Evolutionary conservation across 371 early-diverging fungal species (phyloP), one percentile per base, ranked within the genome.

Genomic region (Dinochytrium kinnereticum): DNA sequence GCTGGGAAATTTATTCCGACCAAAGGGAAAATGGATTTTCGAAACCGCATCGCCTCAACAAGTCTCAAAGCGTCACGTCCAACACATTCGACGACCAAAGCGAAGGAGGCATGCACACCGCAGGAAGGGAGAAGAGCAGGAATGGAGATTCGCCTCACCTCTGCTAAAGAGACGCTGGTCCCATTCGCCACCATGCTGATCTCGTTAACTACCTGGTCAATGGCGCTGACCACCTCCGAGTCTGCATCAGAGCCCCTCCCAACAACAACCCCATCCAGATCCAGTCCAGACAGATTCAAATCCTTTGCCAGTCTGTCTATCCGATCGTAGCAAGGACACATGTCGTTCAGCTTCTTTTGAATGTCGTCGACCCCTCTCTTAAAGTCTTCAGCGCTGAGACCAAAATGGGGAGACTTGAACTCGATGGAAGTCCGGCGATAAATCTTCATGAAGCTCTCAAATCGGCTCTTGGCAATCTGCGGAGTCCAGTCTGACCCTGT

Each of bases 401-500:
- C 36, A 26, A 61, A 61, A 34, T 37, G 13, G 2, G 61, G 61
- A 15, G 7, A 7, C 36, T 61, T 61, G 7, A 61, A 34, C 34
- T 61, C 61, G 2, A 34, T 34, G 24, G 10, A 5, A 7, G 61
- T 37, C 5, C 61, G 61, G 3, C 26, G 7, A 26, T 61, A 61
- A 37, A 37, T 24, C 24, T 37, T 31, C 61, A 61, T 61, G 61
- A 61, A 37, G 34, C 61, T 61, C 36, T 61, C 61, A 26, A 34
- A 61, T 2, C 61, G 61, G 15, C 36, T 34, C 61, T 61, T 61
- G 30, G 61, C 61, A 31, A 34, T 61, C 36, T 5, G 3, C 31
- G 61, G 31, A 17, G 61, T 61, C 61, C 61, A 61, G 34, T 61
- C 61, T 13, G 61, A 61, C 34, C 34, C 34, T 7, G 61, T 61